Conservation (phyloP, 2,329 filamentous ascomycete genomes). For the Aspergillus ochraceoroseus region DNA sequence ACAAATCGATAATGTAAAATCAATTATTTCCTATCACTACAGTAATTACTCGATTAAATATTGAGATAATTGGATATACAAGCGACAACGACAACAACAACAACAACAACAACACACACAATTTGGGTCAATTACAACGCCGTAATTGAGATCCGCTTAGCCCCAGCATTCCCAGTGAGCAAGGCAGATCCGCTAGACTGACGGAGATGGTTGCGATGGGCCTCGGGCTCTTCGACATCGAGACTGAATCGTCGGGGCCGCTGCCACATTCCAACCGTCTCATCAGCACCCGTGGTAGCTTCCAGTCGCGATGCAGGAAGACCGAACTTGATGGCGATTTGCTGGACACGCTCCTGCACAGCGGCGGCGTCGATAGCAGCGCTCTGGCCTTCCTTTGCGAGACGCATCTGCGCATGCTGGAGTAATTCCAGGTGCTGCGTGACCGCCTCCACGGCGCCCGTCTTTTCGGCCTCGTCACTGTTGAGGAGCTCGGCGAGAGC, state of each 20-base stretch:
- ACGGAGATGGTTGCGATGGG: conserved; percentile 31
- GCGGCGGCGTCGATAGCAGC: conserved; percentile 18
- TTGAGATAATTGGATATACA: no score
- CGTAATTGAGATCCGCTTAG: conserved; percentile 23
- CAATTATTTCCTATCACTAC: no score
- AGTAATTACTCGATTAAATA: no score
- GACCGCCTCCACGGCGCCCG: conserved; percentile 21
- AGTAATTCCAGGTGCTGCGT: conserved; percentile 32
- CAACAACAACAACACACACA: not conserved
- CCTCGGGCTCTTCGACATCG: conserved; percentile 29
- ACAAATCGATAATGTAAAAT: no score
- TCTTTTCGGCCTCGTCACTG: conserved; percentile 23
- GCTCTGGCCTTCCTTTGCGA: conserved; percentile 21
- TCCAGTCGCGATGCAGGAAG: conserved; percentile 24
- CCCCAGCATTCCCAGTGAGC: conserved; percentile 26
- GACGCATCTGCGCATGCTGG: conserved; percentile 27
- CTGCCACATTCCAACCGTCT: conserved; percentile 31
- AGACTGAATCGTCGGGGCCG: conserved; percentile 33
- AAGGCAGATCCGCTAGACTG: conserved; percentile 29
- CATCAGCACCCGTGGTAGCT: conserved; percentile 20
- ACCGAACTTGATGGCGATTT: conserved; percentile 29
- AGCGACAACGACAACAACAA: no score
- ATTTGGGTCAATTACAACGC: conserved; percentile 16
- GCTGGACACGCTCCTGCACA: conserved; percentile 26
- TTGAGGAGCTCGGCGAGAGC: conserved; percentile 29